A percentile compares a stretch with the other conserved stretches of the same genome.
Evolutionary conservation across 495 filamentous ascomycete genomes (phyloP).

Genomic region (Penicillium manginii): DNA sequence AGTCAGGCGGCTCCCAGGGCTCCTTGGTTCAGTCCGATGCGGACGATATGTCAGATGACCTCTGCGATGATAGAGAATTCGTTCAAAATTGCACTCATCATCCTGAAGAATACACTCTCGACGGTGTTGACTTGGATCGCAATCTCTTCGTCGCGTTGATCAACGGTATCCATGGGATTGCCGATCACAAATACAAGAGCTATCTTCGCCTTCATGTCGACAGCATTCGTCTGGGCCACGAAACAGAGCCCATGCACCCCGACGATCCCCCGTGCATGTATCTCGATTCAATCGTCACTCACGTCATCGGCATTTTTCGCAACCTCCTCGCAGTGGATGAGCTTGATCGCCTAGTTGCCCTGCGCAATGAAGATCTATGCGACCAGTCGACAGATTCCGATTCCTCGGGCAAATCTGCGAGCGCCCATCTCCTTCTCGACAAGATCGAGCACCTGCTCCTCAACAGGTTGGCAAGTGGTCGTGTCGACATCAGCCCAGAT

Average conservation of each 20-base stretch:
- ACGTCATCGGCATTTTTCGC: constrained; percentile 49
- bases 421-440: constrained; percentile 27
- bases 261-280: constrained; percentile 40
- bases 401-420: neutral
- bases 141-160: constrained; percentile 49
- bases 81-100: constrained; percentile 24
- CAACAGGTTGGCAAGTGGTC: constrained; percentile 38
- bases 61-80: constrained; percentile 19
- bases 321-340: constrained; percentile 45
- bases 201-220: constrained; percentile 42
- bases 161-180: constrained; percentile 48
- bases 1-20: constrained; percentile 22
- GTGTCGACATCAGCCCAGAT: constrained; percentile 39
- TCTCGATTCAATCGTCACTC: constrained; percentile 41
- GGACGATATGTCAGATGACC: constrained; percentile 23
- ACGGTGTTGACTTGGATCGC: constrained; percentile 45
- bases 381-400: neutral
- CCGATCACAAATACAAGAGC: constrained; percentile 36
- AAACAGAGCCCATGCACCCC: constrained; percentile 41
- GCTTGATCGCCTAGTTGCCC: constrained; percentile 36
- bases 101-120: constrained; percentile 44
- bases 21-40: constrained; percentile 19
- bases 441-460: constrained; percentile 43
- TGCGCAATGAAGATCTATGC: constrained; percentile 30
- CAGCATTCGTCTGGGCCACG: constrained; percentile 40